phyloP scores from a whole-genome alignment of 2,329 filamentous ascomycete species.

The Monilinia aucupariae region DNA sequence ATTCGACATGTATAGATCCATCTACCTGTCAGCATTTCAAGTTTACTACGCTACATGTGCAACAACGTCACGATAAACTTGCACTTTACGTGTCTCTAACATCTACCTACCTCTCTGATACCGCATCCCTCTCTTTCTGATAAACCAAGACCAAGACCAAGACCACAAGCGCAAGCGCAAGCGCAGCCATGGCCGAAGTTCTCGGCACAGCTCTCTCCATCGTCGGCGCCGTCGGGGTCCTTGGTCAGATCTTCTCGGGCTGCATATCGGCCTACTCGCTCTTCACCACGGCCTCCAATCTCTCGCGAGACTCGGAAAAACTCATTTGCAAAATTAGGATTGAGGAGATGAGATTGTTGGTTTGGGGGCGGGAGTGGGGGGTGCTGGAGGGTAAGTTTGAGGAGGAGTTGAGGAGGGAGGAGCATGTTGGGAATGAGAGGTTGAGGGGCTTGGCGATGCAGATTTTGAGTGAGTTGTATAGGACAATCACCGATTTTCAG shows the following conservation, averaged over 20 bases:
- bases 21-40: background rate
- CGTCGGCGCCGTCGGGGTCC: slow-evolving; percentile 41
- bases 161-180: slow-evolving; percentile 19
- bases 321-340: slow-evolving; percentile 46
- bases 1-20: background rate
- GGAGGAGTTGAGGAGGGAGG: slow-evolving; percentile 38
- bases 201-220: slow-evolving; percentile 41
- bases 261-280: slow-evolving; percentile 44
- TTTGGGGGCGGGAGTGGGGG: slow-evolving; percentile 46
- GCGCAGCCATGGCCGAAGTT: slow-evolving; percentile 37
- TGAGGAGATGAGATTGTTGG: slow-evolving; percentile 45
- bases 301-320: slow-evolving; percentile 42
- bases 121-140: background rate
- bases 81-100: background rate
- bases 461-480: slow-evolving; percentile 41
- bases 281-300: slow-evolving; percentile 41
- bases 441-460: slow-evolving; percentile 39
- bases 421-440: slow-evolving; percentile 34
- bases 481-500: slow-evolving; percentile 42
- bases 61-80: background rate
- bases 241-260: slow-evolving; percentile 45
- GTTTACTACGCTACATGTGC: background rate
- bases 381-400: slow-evolving; percentile 43
- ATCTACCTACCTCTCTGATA: background rate
- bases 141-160: no score